Conservation (phyloP, 169 alveolate genomes). For the Plasmodium blacklocki region DNA sequence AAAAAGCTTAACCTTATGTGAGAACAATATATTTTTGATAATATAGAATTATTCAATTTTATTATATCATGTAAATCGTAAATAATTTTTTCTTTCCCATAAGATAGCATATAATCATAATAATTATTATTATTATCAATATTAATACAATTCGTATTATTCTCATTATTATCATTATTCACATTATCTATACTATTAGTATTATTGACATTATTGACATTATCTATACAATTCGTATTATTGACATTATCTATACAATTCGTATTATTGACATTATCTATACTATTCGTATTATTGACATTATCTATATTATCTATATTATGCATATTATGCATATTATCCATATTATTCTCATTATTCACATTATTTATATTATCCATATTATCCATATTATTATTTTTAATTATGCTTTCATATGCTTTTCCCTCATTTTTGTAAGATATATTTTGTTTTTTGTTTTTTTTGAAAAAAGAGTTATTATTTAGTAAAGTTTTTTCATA, state of each 20-base stretch:
- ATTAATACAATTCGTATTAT: neutral
- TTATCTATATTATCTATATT: neutral
- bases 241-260: too few species aligned
- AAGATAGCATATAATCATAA: neutral
- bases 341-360: neutral
- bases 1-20: constrained; percentile 68
- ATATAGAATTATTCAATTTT: constrained; percentile 15
- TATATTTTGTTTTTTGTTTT: neutral
- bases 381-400: too few species aligned
- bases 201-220: neutral
- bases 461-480: neutral
- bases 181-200: neutral
- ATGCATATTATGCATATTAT: neutral
- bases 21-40: constrained; percentile 66
- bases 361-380: neutral
- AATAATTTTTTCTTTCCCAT: constrained; percentile 17
- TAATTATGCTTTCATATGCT: too few species aligned
- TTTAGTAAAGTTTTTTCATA: neutral
- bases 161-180: neutral
- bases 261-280: neutral
- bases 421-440: too few species aligned
- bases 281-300: neutral
- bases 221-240: too few species aligned
- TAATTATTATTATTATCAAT: neutral
- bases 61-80: constrained; percentile 40